phyloP scores from a whole-genome alignment of 192 early-diverging fungal genomes.

The Coemansia sp. region DNA sequence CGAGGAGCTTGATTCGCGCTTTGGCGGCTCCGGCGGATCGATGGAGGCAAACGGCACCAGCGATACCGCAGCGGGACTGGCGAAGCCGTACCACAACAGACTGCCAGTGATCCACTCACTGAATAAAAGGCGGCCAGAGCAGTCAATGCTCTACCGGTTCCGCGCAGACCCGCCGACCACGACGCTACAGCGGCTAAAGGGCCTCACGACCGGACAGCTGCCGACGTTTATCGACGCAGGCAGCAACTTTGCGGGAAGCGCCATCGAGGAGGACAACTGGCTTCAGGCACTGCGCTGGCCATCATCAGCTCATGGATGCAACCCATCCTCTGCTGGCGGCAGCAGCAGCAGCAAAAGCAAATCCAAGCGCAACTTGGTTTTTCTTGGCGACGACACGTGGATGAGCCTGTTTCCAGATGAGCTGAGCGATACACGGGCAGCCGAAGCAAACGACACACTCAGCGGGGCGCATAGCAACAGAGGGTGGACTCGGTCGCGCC shows the following conservation, averaged over 20 bases:
- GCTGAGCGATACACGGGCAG: constrained; percentile 44
- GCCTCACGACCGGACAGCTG: constrained; percentile 74
- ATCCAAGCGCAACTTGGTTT: constrained; percentile 58
- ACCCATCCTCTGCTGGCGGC: neutral
- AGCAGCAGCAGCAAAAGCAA: neutral
- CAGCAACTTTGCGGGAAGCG: constrained; percentile 76
- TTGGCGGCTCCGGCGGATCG: neutral
- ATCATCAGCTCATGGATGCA: constrained; percentile 8
- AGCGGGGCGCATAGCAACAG: neutral
- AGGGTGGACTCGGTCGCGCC: constrained; percentile 61
- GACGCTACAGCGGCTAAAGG: constrained; percentile 80
- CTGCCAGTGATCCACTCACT: constrained; percentile 56
- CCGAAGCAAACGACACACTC: constrained; percentile 19
- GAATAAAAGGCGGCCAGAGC: constrained; percentile 49
- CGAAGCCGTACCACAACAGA: constrained; percentile 43
- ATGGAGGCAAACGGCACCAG: neutral
- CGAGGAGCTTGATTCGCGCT: constrained; percentile 20
- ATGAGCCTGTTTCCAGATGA: constrained; percentile 75
- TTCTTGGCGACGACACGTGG: constrained; percentile 98
- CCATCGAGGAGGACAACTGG: constrained; percentile 79
- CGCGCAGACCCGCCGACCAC: constrained; percentile 78
- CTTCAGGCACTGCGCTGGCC: constrained; percentile 57
- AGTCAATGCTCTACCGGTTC: constrained; percentile 67
- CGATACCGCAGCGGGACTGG: neutral
- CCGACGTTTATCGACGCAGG: constrained; percentile 82